Percentiles rank a stretch among this genome's conserved stretches.
Evolutionary conservation across 2,329 filamentous ascomycete genomes (phyloP).

Genomic region (Ascochyta lentis): DNA sequence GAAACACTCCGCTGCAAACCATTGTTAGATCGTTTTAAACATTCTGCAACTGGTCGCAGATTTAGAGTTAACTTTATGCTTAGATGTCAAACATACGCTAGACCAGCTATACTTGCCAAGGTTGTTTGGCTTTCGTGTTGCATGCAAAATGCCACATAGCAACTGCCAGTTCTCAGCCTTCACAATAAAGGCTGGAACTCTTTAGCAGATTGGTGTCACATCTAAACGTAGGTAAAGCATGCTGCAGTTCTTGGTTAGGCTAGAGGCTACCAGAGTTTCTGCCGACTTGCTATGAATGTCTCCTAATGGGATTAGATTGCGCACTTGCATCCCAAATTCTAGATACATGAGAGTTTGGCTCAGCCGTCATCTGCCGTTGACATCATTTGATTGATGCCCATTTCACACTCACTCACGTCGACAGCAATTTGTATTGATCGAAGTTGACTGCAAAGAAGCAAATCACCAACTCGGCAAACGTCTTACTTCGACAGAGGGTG

Average conservation of each 20-base stretch:
- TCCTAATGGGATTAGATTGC: too few relatives aligned
- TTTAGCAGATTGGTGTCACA: too few relatives aligned
- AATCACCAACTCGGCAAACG: neutral
- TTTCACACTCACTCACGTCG: neutral
- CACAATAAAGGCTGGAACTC: too few relatives aligned
- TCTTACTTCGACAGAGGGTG: neutral
- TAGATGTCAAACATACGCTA: slow-evolving; percentile 18
- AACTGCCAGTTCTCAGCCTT: too few relatives aligned
- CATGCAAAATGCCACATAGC: too few relatives aligned
- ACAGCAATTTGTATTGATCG: neutral
- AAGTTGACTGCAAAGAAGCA: neutral
- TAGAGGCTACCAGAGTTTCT: too few relatives aligned
- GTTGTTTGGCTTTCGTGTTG: too few relatives aligned
- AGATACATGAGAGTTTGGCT: neutral
- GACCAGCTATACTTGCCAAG: neutral
- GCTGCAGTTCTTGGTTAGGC: too few relatives aligned
- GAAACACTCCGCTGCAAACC: neutral
- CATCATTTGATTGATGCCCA: slow-evolving; percentile 3
- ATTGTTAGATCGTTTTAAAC: neutral
- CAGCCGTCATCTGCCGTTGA: slow-evolving; percentile 8
- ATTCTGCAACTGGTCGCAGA: neutral
- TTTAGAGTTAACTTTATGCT: slow-evolving; percentile 29
- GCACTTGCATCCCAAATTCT: too few relatives aligned
- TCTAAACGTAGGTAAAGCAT: too few relatives aligned
- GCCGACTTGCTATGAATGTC: too few relatives aligned